Conservation (phyloP, 169 alveolate species). For the Prorocentrum cordatum region DNA sequence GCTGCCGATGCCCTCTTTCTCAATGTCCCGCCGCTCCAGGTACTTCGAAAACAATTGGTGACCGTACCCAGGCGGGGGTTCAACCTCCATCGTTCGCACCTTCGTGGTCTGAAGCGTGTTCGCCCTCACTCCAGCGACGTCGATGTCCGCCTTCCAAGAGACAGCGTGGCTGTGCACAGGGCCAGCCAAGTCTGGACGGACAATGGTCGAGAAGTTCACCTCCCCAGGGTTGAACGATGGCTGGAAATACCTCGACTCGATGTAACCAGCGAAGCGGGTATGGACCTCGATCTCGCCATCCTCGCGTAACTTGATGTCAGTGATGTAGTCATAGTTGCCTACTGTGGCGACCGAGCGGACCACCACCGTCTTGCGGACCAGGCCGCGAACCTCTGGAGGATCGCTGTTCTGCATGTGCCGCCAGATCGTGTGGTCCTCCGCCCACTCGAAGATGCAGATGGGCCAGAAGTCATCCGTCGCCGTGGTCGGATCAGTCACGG, state of each 20-base stretch:
- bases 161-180: slow-evolving; percentile 41
- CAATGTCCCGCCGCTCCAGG: no score
- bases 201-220: not conserved
- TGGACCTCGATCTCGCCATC: slow-evolving; percentile 40
- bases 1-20: no score
- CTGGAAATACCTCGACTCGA: not conserved
- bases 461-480: slow-evolving; percentile 21
- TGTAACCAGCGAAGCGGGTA: slow-evolving; percentile 47
- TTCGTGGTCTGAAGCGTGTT: no score
- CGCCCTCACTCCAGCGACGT: not conserved
- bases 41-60: no score
- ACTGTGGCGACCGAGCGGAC: not conserved
- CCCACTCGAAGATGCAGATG: slow-evolving; percentile 52
- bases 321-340: slow-evolving; percentile 50
- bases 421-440: slow-evolving; percentile 45
- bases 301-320: slow-evolving; percentile 43
- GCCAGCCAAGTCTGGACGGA: slow-evolving; percentile 31
- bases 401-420: slow-evolving; percentile 13
- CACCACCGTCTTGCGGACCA: slow-evolving; percentile 26
- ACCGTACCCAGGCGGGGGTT: no score
- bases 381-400: slow-evolving; percentile 3
- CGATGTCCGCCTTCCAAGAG: slow-evolving; percentile 44
- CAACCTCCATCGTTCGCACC: no score
- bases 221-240: not conserved
- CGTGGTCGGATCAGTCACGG: no score